These are phyloP conservation scores for Lichtheimia corymbifera DNA, from an alignment of 371 early-diverging fungal species.

Conservation along the genomic window DNA sequence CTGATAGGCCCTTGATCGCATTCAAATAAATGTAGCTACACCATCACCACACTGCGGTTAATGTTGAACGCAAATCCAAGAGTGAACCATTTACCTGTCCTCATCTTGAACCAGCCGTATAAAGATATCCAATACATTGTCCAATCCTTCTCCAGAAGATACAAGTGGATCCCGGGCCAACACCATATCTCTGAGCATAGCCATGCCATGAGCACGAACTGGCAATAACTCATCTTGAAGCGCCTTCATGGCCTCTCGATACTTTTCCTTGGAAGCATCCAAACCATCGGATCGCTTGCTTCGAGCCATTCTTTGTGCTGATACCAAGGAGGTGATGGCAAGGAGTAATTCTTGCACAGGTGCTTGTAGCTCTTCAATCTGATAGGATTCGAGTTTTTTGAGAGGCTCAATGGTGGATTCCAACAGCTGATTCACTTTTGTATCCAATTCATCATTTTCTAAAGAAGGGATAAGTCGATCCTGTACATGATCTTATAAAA, in stretches of 20 bases:
- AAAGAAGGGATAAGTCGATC: not conserved
- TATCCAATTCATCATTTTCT: conserved; percentile 57
- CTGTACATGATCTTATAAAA: not conserved
- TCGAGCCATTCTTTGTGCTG: conserved; percentile 31
- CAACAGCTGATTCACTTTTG: conserved; percentile 50
- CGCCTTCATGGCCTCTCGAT: conserved; percentile 77
- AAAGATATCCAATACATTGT: conserved; percentile 71
- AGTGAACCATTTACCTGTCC: conserved; percentile 59
- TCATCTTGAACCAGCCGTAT: conserved; percentile 72
- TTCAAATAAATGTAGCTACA: conserved; percentile 84
- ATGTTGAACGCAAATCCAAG: not conserved
- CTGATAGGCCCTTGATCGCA: conserved; percentile 82
- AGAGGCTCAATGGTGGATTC: conserved; percentile 55
- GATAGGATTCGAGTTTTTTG: conserved; percentile 54
- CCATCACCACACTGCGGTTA: too few species aligned
- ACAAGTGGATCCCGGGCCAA: conserved; percentile 61
- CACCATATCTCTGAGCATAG: conserved; percentile 77
- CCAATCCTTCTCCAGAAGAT: conserved; percentile 53
- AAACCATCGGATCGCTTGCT: conserved; percentile 21
- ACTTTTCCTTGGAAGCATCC: conserved; percentile 53
- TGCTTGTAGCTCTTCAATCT: conserved; percentile 51
- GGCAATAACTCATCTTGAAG: conserved; percentile 80
- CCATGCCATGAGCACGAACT: conserved; percentile 86
- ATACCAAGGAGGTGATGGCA: conserved; percentile 47
- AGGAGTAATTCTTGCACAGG: conserved; percentile 62